Conservation (phyloP, 257 asterid species). For the Capsicum chinense region DNA sequence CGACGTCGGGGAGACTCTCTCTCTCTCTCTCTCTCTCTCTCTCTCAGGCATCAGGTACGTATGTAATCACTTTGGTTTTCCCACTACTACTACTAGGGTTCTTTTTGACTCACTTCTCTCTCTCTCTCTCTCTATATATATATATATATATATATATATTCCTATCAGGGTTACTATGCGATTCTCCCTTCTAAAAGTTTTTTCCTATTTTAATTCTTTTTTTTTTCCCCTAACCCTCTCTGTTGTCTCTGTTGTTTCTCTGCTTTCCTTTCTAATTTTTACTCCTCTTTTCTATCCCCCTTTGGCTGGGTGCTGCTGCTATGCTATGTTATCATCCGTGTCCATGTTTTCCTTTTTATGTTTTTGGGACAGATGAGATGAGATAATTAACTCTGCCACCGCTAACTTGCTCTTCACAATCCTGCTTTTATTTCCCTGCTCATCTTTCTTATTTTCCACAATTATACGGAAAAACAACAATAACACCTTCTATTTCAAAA, state of each 20-base stretch:
- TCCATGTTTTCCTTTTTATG: background rate
- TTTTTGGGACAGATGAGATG: background rate
- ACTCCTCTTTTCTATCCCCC: background rate
- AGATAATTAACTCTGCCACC: no score
- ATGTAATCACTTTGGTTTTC: background rate
- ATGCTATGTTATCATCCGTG: background rate
- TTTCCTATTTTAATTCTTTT: background rate
- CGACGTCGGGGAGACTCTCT: background rate
- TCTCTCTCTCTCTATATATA: background rate
- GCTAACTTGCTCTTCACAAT: background rate
- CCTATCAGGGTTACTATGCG: background rate
- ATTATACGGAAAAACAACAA: background rate
- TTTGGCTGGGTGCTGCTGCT: background rate
- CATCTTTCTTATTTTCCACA: background rate
- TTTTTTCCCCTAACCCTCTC: background rate
- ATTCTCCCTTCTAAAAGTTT: background rate
- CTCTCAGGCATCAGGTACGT: background rate
- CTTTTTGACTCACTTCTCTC: background rate
- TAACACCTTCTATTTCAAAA: background rate
- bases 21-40: background rate
- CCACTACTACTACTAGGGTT: constrained; percentile 8
- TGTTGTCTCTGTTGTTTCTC: background rate
- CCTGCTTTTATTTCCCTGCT: background rate
- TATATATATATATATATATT: no score
- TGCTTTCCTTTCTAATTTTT: background rate